Evolutionary conservation across 306 rosid species (phyloP).

Genomic region (Arachis stenosperma): DNA sequence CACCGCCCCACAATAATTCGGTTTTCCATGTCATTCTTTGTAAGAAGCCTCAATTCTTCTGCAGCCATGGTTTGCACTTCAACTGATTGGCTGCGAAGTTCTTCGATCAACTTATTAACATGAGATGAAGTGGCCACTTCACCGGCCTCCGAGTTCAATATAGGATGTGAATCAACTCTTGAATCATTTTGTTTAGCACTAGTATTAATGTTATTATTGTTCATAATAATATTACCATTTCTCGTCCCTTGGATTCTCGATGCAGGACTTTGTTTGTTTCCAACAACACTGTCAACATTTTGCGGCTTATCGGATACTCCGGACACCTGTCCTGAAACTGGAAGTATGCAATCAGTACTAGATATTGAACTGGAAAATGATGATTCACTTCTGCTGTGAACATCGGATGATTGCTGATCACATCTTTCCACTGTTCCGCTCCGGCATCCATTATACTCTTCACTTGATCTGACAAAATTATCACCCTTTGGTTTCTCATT

Average conservation of each 20-base stretch:
- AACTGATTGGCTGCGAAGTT: conserved; percentile 64
- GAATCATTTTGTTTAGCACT: conserved; percentile 35
- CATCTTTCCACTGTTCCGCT: conserved; percentile 50
- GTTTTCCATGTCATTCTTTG: conserved; percentile 83
- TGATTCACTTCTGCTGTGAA: conserved; percentile 82
- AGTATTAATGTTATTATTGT: conserved; percentile 46
- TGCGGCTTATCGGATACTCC: conserved; percentile 50
- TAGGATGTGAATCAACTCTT: conserved; percentile 42
- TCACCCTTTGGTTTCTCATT: conserved; percentile 55
- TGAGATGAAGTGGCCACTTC: conserved; percentile 59
- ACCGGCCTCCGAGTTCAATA: conserved; percentile 47
- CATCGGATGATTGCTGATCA: conserved; percentile 62
- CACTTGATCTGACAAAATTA: conserved; percentile 47
- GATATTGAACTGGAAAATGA: conserved; percentile 83
- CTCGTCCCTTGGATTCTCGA: conserved; percentile 48
- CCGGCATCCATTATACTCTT: conserved; percentile 57
- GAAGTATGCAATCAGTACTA: conserved; percentile 66
- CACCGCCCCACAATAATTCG: conserved; percentile 72
- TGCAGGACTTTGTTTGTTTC: conserved; percentile 41
- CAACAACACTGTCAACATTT: conserved; percentile 46
- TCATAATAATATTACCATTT: conserved; percentile 38
- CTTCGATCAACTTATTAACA: conserved; percentile 70
- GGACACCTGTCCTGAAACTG: conserved; percentile 55
- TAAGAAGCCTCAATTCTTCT: conserved; percentile 89
- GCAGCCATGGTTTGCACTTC: conserved; percentile 81